Percentiles rank a stretch among this genome's conserved stretches.
These are phyloP conservation scores for Colletotrichum truncatum DNA, from an alignment of 2,329 filamentous ascomycete genomes.

Conservation along the genomic window DNA sequence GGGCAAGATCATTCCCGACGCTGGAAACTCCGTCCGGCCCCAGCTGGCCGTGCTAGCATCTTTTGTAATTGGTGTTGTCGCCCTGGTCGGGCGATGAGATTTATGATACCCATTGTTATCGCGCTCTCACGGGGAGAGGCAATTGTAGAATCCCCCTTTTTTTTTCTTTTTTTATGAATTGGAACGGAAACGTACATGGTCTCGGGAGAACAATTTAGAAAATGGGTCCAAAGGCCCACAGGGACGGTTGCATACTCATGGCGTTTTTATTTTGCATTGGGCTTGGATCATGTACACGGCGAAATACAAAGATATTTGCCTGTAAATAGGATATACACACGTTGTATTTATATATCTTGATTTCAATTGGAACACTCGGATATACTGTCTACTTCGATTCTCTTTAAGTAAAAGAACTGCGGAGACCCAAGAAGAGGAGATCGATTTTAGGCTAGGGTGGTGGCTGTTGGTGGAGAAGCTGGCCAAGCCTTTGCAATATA, in stretches of 20 bases:
- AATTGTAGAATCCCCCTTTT: not conserved
- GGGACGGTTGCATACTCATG: conserved; percentile 10
- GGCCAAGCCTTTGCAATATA: too few species aligned
- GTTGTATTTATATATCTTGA: too few species aligned
- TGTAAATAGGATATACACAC: not conserved
- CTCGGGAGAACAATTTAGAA: not conserved
- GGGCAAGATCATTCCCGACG: conserved; percentile 81
- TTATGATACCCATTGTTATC: not conserved
- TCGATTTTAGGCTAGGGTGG: too few species aligned
- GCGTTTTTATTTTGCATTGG: conserved; percentile 20
- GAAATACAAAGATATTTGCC: not conserved
- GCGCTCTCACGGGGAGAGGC: not conserved
- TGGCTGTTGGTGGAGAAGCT: too few species aligned
- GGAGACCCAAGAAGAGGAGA: too few species aligned
- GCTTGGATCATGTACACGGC: not conserved
- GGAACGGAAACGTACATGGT: conserved; percentile 2
- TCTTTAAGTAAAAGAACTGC: too few species aligned
- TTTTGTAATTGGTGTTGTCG: conserved; percentile 34
- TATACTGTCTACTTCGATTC: too few species aligned
- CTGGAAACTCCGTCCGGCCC: conserved; percentile 54
- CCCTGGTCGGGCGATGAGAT: conserved; percentile 20
- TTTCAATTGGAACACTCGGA: too few species aligned
- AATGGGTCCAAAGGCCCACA: not conserved
- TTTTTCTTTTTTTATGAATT: not conserved
- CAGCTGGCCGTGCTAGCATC: conserved; percentile 37